Evolutionary conservation across 1,284 basidiomycete genomes (phyloP), one percentile per base, ranked within the genome.

Genomic region (Heimioporus retisporus): DNA sequence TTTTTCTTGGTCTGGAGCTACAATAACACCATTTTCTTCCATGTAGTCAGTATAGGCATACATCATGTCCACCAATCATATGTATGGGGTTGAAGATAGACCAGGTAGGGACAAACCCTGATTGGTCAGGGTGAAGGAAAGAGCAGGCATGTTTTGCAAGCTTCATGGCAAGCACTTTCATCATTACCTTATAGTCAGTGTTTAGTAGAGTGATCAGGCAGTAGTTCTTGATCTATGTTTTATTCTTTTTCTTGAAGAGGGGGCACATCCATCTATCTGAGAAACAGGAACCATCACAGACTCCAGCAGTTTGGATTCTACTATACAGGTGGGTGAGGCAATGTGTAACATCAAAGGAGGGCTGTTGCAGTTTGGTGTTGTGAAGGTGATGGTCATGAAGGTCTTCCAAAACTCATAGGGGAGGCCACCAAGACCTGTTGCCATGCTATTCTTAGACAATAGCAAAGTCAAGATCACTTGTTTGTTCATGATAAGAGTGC

Each of bases 141-240:
- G 4, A 0, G 1, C 43, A 40, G 0, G 63, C 43, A 1, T 64
- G 55, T 1, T 6, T 3, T 0, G 60, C 62, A 0, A 68, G 40
- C 10, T 71, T 58, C 0, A 28, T 31, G 0, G 71, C 50, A 0
- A 72, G 57, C 0, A 23, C 46, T 18, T 70, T 72, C 0, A 60
- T 72, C 35, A 72, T 53, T 0, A 65, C 56, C 6, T 72, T 72
- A 18, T 72, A 72, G 48, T 72, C 60, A 0, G 64, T 72, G 23
- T 72, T 68, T 0, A 72, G 64, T 0, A 72, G 69, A 0, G 65
- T 70, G 0, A 72, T 72, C 0, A 54, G 65, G 0, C n/a, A 18
- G 14, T 72, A 72, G 23, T 72, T 72, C 8, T 63, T 60, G 0
- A 72, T 72, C 2, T 31, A 31, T 0, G 25, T 53, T 0, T 8